These are phyloP conservation scores for Wallemia ichthyophaga DNA, from an alignment of 1,284 basidiomycete species.

Conservation along the genomic window DNA sequence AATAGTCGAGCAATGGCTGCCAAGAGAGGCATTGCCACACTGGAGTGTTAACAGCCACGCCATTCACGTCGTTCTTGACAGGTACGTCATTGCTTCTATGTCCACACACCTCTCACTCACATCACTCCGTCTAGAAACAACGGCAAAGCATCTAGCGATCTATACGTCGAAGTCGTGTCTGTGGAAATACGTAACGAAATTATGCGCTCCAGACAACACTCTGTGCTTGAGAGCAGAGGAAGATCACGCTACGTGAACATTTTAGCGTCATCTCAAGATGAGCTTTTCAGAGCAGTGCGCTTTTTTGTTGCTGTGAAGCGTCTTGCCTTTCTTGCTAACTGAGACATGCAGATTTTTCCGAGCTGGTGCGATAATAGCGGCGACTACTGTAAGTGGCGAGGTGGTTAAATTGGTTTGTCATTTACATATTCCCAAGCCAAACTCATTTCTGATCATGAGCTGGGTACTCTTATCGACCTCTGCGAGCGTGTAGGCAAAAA, in stretches of 20 bases:
- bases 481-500: not conserved
- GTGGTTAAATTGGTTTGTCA: not conserved
- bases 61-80: not conserved
- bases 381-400: not conserved
- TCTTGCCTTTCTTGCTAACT: not conserved
- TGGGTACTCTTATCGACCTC: not conserved
- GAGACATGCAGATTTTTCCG: not conserved
- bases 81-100: not conserved
- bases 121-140: too few species aligned
- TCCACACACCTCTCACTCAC: not conserved
- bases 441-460: not conserved
- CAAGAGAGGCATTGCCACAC: not conserved
- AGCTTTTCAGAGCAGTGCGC: not conserved
- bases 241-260: not conserved
- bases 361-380: constrained; percentile 1
- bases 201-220: not conserved
- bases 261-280: not conserved
- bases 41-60: not conserved
- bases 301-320: not conserved
- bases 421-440: not conserved
- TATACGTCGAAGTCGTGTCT: not conserved
- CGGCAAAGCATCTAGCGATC: not conserved
- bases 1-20: not conserved
- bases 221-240: not conserved
- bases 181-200: not conserved